Evolutionary conservation across 768 basidiomycete species (phyloP).

Genomic region (Dioszegia hungarica): DNA sequence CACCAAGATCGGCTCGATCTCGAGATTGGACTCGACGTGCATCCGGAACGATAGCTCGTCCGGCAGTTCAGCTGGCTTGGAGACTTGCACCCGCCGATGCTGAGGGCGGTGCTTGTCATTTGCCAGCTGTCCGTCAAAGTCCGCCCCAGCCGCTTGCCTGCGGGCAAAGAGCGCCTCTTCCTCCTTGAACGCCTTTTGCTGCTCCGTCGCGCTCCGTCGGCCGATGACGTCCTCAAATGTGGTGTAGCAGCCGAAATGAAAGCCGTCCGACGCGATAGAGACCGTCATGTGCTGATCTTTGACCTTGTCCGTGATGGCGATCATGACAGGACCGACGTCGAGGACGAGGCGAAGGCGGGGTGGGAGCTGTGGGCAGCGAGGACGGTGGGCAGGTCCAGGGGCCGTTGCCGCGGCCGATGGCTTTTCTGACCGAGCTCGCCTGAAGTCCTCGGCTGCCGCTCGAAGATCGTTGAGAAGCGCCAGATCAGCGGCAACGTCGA

Average conservation of each 20-base stretch:
- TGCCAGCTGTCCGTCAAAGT: constrained; percentile 22
- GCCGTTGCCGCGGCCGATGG: too few relatives aligned
- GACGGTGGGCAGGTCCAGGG: neutral
- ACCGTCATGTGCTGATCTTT: constrained; percentile 27
- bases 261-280: constrained; percentile 25
- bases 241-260: constrained; percentile 30
- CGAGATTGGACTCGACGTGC: constrained; percentile 11
- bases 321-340: constrained; percentile 28
- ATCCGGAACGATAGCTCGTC: constrained; percentile 33
- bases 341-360: constrained; percentile 36
- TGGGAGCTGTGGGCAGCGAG: constrained; percentile 15
- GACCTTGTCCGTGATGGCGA: constrained; percentile 21
- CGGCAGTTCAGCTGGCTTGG: constrained; percentile 8
- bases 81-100: constrained; percentile 8
- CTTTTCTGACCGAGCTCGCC: too few relatives aligned
- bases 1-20: constrained; percentile 27
- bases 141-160: constrained; percentile 7
- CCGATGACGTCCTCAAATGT: constrained; percentile 27
- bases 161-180: constrained; percentile 25
- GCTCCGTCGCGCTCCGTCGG: constrained; percentile 16
- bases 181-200: constrained; percentile 22
- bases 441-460: too few relatives aligned
- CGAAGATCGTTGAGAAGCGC: constrained; percentile 31
- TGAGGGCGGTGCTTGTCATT: constrained; percentile 24
- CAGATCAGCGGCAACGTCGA: constrained; percentile 32